Evolutionary conservation across 2,329 filamentous ascomycete genomes (phyloP), one percentile per base, ranked within the genome.

Genomic region (Cladophialophora carrionii): DNA sequence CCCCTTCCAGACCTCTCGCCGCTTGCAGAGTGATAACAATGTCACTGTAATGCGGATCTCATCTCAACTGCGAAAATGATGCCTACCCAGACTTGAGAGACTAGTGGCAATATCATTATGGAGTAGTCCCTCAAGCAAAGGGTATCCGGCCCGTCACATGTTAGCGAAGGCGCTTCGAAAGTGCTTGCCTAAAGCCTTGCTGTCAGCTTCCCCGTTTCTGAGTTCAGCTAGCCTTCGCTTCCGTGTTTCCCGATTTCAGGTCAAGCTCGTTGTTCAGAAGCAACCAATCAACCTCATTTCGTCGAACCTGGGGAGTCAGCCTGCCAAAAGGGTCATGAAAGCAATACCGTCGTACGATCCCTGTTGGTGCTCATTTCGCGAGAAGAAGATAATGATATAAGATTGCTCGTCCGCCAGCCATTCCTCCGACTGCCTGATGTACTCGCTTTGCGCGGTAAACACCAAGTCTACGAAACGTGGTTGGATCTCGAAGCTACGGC

Each of bases 401-500:
- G 37, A n/a, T 43, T 43, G 14, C 37, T n/a, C 14, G 14, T 2
- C 37, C 37, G 37, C 5, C 37, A 41, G 37, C 37, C 12, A 12
- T 5, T 20, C 6, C 5, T 20, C 6, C 37, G 7, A 43, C 37
- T 43, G 37, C 37, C 37, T 43, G 14, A 43, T 43, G 37, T 43
- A 43, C 17, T 43, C 37, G 37, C n/a, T 20, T 22, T 34, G 29
- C 31, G 26, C 9, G 24, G 24, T 29, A 49, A 17, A 14, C 34
- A 12, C 37, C 7, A n/a, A 24, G 12, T 6, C 34, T 29, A 52
- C 17, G 41, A 12, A 12, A 20, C 41, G 1, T 51, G 41, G 20
- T 41, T 60, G 46, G 52, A 26, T 20, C 12, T 51, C 37, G 48
- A 52, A 34, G 14, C 46, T 49, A 12, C n/a, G n/a, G n/a, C n/a